Evolutionary conservation across 306 rosid species (phyloP), one percentile per base, ranked within the genome.

Genomic region (Amphicarpaea edgeworthii): DNA sequence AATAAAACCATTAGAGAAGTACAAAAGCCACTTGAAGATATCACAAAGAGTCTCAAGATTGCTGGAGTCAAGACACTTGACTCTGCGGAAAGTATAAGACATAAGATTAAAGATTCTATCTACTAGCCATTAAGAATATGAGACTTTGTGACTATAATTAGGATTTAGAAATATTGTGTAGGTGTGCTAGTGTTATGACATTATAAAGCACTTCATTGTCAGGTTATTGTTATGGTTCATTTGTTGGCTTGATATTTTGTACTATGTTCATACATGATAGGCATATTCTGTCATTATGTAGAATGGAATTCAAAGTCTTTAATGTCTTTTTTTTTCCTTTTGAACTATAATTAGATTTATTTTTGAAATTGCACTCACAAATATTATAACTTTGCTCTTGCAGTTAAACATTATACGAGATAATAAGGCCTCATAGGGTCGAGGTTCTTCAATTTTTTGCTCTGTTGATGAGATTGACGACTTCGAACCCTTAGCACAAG

Each of bases 1-100:
- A 95, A 95, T 71, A 95, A 90, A 83, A 97, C 99, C 17, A 83
- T 95, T 30, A 84, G 99, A 87, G 99, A 95, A 84, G 97, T 95
- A 12, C 97, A 95, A 77, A 95, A 92, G 53, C 97, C 97, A 14
- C 97, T 95, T 40, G 99, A 95, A 86, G 99, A 95, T 84, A 90
- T 92, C 66, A 87, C 97, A 9, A 97, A 95, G 7, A 89, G 97
- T 80, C 97, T 95, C 68, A 92, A 95, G 83, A 49, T 92, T 65
- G 80, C 97, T 28, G 99, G 99, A 82, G 86, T 80, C 81, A 92
- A 79, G 68, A 97, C 99, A 57, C 96, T 92, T 38, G 99, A 95
- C 77, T 92, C 97, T 1, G 92, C 88, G 53, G 97, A 90, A 83
- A 89, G 99, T 83, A 97, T 95, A 89, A 85, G 86, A 43, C 81